Evolutionary conservation across 176 grass and related monocot genomes (phyloP), one percentile per base, ranked within the genome.

Genomic region (Zea luxurians): DNA sequence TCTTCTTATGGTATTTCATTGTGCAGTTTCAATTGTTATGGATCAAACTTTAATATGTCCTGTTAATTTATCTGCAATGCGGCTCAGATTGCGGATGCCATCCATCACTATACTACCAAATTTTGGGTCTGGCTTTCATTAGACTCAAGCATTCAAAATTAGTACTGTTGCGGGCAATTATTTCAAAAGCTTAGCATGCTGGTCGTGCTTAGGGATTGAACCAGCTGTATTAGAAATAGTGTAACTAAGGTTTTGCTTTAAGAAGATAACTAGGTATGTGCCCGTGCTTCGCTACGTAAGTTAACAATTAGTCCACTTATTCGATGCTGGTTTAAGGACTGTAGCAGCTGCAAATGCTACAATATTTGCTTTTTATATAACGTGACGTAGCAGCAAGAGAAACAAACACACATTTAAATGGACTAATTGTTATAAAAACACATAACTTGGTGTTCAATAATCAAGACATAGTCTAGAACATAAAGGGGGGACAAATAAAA

Each of bases 11-110:
- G 7, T 46, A 53, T 10, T 36, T 79, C 66, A 8, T 61, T 37
- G n/a, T 50, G 50, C 20, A 46, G 58, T 79, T 79, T 79, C 2
- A 21, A 38, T 57, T 78, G 15, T 74, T 44, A n/a, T 15, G 75
- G 12, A 43, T 37, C 66, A 40, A 69, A 34, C 16, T 88, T 43
- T 35, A 35, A 44, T 72, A n/a, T 16, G 64, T 48, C 46, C 0
- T 68, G 38, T n/a, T 49, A 12, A 55, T 1, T 18, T 50, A 5
- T 34, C 2, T 46, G 20, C 17, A 43, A 36, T 76, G 37, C 53
- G 10, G 38, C 64, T 68, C 2, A 65, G 8, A 75, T 41, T 55
- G 37, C 7, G 74, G 20, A 74, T 44, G 17, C 4, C 52, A 61
- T 72, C 48, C n/a, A 45, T 45, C 5, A 4, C 42, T 5, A 54